Evolutionary conservation across 129 eudicot genomes (phyloP).

Genomic region (Flaveria brownii): DNA sequence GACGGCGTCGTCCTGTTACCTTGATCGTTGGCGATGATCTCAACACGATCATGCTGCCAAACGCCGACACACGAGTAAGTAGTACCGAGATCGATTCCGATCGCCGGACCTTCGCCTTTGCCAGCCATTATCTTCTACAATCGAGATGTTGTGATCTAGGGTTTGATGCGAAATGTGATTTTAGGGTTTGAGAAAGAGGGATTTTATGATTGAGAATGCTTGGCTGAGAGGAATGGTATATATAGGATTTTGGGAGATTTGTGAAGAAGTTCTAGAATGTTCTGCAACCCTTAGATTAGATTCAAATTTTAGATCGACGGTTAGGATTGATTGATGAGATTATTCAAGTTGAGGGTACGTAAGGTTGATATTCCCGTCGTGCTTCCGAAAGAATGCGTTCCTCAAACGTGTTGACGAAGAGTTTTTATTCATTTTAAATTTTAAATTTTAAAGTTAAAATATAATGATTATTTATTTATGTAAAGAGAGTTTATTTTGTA

Average conservation of each 20-base stretch:
- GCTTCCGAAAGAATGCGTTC: neutral
- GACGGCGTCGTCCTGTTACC: conserved; percentile 42
- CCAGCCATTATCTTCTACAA: conserved; percentile 18
- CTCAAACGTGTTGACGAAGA: neutral
- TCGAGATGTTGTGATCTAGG: neutral
- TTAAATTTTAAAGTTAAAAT: too few species aligned
- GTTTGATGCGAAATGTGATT: neutral
- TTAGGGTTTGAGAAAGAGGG: conserved; percentile 11
- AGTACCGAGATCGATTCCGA: conserved; percentile 36
- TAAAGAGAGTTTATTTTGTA: too few species aligned
- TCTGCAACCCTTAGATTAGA: conserved; percentile 15
- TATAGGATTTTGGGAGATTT: conserved; percentile 1
- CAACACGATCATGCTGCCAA: conserved; percentile 40
- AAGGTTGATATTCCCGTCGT: conserved; percentile 21
- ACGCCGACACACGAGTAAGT: conserved; percentile 37
- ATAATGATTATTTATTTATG: too few species aligned
- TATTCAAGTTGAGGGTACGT: neutral
- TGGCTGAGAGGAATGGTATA: neutral
- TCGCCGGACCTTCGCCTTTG: conserved; percentile 40
- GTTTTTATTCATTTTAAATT: too few species aligned
- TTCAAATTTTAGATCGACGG: conserved; percentile 5
- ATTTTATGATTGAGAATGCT: neutral
- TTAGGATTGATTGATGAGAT: conserved; percentile 4
- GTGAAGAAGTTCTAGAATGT: conserved; percentile 25
- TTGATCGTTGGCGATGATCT: conserved; percentile 38